Base-by-base conservation (phyloP, 1,139 yeast genomes). In the Yamadazyma sp. region DNA sequence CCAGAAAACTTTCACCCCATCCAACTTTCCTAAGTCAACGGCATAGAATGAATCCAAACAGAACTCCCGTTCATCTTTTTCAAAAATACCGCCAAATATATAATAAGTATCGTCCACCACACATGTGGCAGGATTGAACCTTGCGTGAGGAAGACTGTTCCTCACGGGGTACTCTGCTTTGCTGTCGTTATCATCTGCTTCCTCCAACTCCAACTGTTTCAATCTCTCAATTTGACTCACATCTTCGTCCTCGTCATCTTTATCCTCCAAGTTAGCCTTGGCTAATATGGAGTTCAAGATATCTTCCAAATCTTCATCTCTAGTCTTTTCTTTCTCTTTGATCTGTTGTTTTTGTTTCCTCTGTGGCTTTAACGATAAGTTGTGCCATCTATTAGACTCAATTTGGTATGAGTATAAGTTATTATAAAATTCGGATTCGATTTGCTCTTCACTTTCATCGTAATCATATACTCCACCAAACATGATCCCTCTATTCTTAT, bases 391-490 rank as follows among this genome's bases (percentile, higher is more conserved):
- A 60, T 91, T 91, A 22, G 82, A 75, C 51, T 89, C 97, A 18
- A 83, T 72, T 48, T 91, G 95, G 58, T 87, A 91, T 4, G 94
- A 83, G 54, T 81, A 83, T 39, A 92, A 64, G 46, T 82, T 82
- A 56, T 91, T 89, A 66, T 77, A 92, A 57, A 91, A 92, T 37
- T 79, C 81, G 3, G 96, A 87, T 34, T 86, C 94, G 48, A 92
- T 67, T 38, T 86, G 79, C 59, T 92, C 98, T 60, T 92, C 98
- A 26, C 96, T 91, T 61, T 92, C 98, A 50, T 89, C 96, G 45
- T 77, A 86, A 62, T 92, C 98, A 56, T 79, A 91, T 11, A 92
- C 98, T 47, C 98, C 98, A 31, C 98, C 98, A 66, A 91, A 92
- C 58, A 91, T 58, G 12, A 92, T 77, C 43, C 98, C 98, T 69